Evolutionary conservation across 495 filamentous ascomycete genomes (phyloP), one percentile per base, ranked within the genome.

Genomic region (Lasiosphaeria miniovina): DNA sequence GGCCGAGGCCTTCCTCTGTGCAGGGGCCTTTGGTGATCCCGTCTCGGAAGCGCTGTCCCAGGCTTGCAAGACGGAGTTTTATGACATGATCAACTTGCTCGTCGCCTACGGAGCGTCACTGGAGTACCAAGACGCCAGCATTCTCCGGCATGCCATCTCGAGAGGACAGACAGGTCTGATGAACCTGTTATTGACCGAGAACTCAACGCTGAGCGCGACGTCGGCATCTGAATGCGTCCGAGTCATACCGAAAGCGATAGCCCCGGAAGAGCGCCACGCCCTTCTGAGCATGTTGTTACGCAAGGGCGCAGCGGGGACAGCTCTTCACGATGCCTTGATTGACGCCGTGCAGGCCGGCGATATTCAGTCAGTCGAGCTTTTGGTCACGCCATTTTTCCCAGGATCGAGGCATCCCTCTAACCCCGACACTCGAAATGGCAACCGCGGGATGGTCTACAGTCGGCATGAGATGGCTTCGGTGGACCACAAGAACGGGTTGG

Each of bases 1-100:
- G 32, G 66, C 73, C 3, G 77, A 81, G 61, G 68, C 77, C 7
- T 60, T 81, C 4, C 64, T 81, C 6, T 79, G 74, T n/a, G 76
- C 75, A 1, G 78, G 78, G 0, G 77, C 77, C 3, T 60, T 66
- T 7, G 77, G 78, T 7, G 75, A 77, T 41, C 61, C 67, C 2
- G 55, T 76, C 6, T 69, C 77, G 2, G 55, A 67, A 17, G 75
- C 77, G 0, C 60, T 81, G 8, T 50, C 71, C 2, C 71, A 75
- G 14, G 72, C 77, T 8, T 72, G 69, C 58, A 56, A 63, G 2
- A 63, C 70, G 32, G 70, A 72, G 40, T 78, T 74, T 51, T 70
- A 74, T 59, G 75, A 81, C 50, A 75, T 81, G 77, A 70, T 76
- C 10, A 66, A 67, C 46, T 61, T 81, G n/a, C 61, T 81, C 14